Conservation (phyloP, 305 asterid genomes). For the Fraxinus floribunda region DNA sequence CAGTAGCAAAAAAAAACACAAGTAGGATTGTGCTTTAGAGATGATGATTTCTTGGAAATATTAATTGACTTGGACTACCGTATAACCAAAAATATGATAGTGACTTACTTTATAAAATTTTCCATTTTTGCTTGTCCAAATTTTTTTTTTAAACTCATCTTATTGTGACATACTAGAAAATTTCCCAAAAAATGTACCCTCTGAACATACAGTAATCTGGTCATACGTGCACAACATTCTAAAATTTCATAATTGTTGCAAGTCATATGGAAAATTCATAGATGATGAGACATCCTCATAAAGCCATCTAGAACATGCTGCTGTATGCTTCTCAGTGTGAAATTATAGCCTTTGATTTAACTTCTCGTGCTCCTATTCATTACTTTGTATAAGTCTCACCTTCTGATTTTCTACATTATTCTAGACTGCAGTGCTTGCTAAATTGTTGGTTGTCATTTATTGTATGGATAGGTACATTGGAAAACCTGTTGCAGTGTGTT, state of each 20-base stretch:
- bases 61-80: not conserved
- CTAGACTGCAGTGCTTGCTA: conserved; percentile 17
- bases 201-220: not conserved
- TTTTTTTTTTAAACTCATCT: too few relatives aligned
- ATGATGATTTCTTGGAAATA: not conserved
- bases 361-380: conserved; percentile 11
- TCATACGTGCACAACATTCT: not conserved
- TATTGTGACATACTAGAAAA: not conserved
- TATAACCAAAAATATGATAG: not conserved
- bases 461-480: conserved; percentile 64
- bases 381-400: conserved; percentile 3
- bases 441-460: conserved; percentile 23
- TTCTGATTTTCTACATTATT: not conserved
- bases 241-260: too few relatives aligned
- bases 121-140: not conserved
- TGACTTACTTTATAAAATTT: not conserved
- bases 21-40: not conserved
- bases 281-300: not conserved
- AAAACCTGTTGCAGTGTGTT: conserved; percentile 68
- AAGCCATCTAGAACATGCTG: not conserved
- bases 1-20: not conserved
- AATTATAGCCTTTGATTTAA: conserved; percentile 11
- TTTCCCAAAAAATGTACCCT: not conserved
- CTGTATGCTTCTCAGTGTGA: not conserved
- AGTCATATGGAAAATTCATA: not conserved